Percentiles rank a stretch among this genome's conserved stretches.
Conservation (phyloP, 2,329 filamentous ascomycete genomes). For the Cercospora janseana region DNA sequence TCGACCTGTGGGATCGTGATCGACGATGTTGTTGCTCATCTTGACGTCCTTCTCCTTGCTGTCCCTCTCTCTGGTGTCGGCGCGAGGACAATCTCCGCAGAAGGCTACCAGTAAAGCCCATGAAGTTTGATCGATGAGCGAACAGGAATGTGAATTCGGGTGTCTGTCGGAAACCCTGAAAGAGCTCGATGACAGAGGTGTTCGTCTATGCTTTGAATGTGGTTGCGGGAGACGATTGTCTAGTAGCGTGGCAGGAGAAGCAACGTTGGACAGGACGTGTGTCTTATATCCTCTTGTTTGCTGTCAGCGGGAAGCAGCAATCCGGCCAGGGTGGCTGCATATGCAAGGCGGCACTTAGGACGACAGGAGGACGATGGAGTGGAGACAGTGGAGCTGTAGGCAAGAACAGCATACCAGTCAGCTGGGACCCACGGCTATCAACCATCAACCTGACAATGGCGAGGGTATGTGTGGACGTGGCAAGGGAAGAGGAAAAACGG, state of each 20-base stretch:
- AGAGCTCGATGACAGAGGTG: background rate
- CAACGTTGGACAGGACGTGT: conserved; percentile 15
- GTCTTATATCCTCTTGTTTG: conserved; percentile 18
- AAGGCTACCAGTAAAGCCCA: conserved; percentile 14
- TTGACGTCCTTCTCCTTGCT: conserved; percentile 5
- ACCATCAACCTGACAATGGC: background rate
- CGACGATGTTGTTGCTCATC: conserved; percentile 11
- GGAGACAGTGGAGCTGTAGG: conserved; percentile 1
- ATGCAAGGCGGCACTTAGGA: conserved; percentile 11
- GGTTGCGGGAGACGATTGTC: conserved; percentile 7
- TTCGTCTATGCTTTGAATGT: background rate
- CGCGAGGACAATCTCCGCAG: conserved; percentile 14
- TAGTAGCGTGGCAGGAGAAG: conserved; percentile 9
- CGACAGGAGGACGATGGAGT: background rate
- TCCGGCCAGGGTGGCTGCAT: conserved; percentile 19
- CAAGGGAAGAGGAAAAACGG: conserved; percentile 1
- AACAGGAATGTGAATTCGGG: background rate
- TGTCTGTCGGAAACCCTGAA: background rate
- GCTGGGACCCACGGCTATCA: conserved; percentile 8
- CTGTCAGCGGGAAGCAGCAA: conserved; percentile 16
- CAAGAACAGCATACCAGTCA: conserved; percentile 15
- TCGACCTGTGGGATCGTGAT: conserved; percentile 5
- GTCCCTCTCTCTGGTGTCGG: background rate
- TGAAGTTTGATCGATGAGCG: conserved; percentile 9
- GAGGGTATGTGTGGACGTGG: conserved; percentile 1